Evolutionary conservation across 2,329 filamentous ascomycete genomes (phyloP).

Genomic region (Ascomycota sp.): DNA sequence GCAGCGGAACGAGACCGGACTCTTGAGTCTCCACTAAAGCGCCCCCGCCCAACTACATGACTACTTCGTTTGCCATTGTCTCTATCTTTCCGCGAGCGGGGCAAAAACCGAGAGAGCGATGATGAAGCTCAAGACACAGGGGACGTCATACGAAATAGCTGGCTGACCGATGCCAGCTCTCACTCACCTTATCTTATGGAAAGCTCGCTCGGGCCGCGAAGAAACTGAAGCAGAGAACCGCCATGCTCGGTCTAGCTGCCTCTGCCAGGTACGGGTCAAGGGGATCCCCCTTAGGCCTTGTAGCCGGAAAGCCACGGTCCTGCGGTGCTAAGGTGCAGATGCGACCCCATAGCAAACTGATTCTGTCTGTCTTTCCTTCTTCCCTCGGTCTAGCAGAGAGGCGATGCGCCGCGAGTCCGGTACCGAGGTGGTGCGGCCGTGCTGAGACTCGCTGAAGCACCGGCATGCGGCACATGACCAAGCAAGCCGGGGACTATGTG

Average conservation of each 20-base stretch:
- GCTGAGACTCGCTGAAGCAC: too few relatives aligned
- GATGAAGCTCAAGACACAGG: background rate
- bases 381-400: background rate
- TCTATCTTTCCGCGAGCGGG: background rate
- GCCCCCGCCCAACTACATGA: conserved; percentile 12
- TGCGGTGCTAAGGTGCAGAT: conserved; percentile 4
- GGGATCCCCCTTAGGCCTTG: background rate
- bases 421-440: too few relatives aligned
- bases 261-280: conserved; percentile 1
- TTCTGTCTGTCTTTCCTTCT: background rate
- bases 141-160: too few relatives aligned
- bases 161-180: too few relatives aligned
- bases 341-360: conserved; percentile 3
- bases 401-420: background rate
- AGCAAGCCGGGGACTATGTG: background rate
- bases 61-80: conserved; percentile 4
- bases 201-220: background rate
- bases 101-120: background rate
- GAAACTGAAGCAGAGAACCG: background rate
- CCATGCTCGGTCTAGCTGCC: background rate
- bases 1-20: conserved; percentile 9
- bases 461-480: too few relatives aligned
- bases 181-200: too few relatives aligned
- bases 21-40: background rate
- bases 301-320: conserved; percentile 1